Conservation (phyloP, 2,329 filamentous ascomycete genomes). For the Allantophomopsis lycopodina region DNA sequence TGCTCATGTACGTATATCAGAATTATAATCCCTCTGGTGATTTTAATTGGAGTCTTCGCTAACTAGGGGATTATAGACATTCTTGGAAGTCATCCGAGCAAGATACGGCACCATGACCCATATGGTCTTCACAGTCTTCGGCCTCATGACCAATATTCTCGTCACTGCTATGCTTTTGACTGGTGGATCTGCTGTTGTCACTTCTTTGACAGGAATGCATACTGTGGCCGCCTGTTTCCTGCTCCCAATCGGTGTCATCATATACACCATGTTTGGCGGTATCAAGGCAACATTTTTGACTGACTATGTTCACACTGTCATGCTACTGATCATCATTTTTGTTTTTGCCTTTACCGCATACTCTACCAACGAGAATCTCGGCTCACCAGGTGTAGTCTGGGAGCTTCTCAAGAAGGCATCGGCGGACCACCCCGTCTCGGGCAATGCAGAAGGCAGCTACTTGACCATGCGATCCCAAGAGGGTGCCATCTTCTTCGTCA, state of each 20-base stretch:
- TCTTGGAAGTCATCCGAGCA: slow-evolving; percentile 71
- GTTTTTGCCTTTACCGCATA: slow-evolving; percentile 76
- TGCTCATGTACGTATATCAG: slow-evolving; percentile 42
- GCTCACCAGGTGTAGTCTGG: slow-evolving; percentile 65
- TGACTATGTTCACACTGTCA: slow-evolving; percentile 78
- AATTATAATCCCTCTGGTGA: neutral
- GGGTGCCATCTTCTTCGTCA: slow-evolving; percentile 81
- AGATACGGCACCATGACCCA: slow-evolving; percentile 65
- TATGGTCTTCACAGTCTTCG: slow-evolving; percentile 69
- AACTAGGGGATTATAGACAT: slow-evolving; percentile 26
- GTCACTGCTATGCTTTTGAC: slow-evolving; percentile 84
- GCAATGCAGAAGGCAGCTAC: slow-evolving; percentile 72
- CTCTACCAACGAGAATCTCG: slow-evolving; percentile 56
- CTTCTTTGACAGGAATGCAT: slow-evolving; percentile 56
- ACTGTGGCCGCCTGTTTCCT: slow-evolving; percentile 76
- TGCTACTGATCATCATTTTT: slow-evolving; percentile 73
- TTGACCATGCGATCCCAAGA: slow-evolving; percentile 74
- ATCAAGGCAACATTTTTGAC: slow-evolving; percentile 84
- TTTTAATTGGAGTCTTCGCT: neutral
- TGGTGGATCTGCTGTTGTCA: slow-evolving; percentile 65
- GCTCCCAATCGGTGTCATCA: slow-evolving; percentile 64
- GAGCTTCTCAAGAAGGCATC: slow-evolving; percentile 62
- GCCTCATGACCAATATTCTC: slow-evolving; percentile 71
- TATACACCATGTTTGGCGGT: slow-evolving; percentile 66
- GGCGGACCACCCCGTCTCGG: slow-evolving; percentile 56